phyloP scores from a whole-genome alignment of 164 flowering plant species.

The Vitis rotundifolia region DNA sequence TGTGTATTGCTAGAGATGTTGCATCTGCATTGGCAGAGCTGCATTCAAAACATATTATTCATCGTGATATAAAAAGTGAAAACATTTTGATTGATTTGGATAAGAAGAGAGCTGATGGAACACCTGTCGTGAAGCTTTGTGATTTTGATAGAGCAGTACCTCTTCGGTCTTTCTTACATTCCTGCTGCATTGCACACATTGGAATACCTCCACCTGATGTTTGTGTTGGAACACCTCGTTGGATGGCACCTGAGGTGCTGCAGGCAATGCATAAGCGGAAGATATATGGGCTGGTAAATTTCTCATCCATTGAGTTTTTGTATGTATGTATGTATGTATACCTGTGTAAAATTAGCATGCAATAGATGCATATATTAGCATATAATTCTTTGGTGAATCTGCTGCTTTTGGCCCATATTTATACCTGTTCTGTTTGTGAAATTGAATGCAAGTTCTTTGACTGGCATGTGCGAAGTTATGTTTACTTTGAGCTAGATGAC shows the following conservation, averaged over 20 bases:
- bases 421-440: no score
- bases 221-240: constrained; percentile 97
- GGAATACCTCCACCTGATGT: constrained; percentile 82
- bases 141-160: constrained; percentile 98
- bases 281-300: constrained; percentile 77
- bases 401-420: no score
- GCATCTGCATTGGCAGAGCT: constrained; percentile 76
- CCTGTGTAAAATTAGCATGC: no score
- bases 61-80: constrained; percentile 93
- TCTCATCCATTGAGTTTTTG: not conserved
- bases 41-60: constrained; percentile 84
- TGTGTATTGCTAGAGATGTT: constrained; percentile 75
- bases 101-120: constrained; percentile 56
- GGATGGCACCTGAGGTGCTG: constrained; percentile 99
- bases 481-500: no score
- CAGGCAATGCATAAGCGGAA: constrained; percentile 57
- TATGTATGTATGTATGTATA: no score
- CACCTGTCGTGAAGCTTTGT: constrained; percentile 83
- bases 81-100: constrained; percentile 82
- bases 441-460: no score
- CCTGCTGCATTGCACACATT: constrained; percentile 83
- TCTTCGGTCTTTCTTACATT: constrained; percentile 66
- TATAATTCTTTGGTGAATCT: no score
- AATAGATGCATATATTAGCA: no score
- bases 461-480: no score